Percentiles rank a stretch among this genome's conserved stretches.
Conservation (phyloP, 2,329 filamentous ascomycete genomes). For the Monilinia fructicola region DNA sequence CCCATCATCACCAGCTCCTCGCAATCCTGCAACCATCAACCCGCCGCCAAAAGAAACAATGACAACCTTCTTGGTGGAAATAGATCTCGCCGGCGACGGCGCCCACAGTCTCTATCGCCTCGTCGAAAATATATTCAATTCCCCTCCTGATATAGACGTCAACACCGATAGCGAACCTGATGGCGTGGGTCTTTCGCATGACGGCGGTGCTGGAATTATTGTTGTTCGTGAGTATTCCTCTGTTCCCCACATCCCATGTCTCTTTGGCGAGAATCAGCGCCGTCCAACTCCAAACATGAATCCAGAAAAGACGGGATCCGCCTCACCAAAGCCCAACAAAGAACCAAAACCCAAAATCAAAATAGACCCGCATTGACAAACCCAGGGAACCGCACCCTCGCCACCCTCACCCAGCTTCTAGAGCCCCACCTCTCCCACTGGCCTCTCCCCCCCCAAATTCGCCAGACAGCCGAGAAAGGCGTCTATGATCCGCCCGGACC, state of each 20-base stretch:
- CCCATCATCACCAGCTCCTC: not conserved
- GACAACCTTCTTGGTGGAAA: not conserved
- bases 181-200: not conserved
- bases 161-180: not conserved
- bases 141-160: not conserved
- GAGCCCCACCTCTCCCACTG: not conserved
- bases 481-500: not conserved
- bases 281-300: not conserved
- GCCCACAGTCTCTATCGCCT: not conserved
- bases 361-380: not conserved
- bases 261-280: accelerated
- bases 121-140: not conserved
- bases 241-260: no score
- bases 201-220: not conserved
- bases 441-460: not conserved
- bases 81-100: not conserved
- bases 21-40: not conserved
- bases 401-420: not conserved
- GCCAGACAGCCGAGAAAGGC: not conserved
- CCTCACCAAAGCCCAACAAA: no score
- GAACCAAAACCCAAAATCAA: no score
- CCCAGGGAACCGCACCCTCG: not conserved
- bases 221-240: not conserved
- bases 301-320: no score
- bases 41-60: not conserved